Base-by-base conservation (phyloP, 108 stramenopile species). In the Skeletonema potamos region DNA sequence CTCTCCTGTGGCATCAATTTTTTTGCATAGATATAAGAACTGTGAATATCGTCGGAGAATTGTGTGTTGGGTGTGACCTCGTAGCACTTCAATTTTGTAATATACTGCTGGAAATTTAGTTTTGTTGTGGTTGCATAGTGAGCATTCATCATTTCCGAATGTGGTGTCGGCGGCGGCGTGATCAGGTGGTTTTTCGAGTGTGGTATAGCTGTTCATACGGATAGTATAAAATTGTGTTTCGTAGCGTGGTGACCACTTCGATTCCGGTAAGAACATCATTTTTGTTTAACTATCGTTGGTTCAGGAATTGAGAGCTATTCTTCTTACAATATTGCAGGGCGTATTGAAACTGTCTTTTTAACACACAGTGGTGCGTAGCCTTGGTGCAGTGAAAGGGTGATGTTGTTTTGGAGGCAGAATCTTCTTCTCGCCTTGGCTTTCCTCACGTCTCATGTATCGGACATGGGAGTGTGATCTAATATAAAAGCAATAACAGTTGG, bases 241-340 rank as follows among this genome's bases (percentile, higher is more conserved):
- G 63, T 77, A 77, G 13, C 76, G 62, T 3, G 62, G 33, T 10
- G 76, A 77, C 76, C 76, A 77, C 51, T 77, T 69, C 39, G 69
- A 68, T 58, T 61, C 41, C 18, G 76, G 68, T 48, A 77, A 63
- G 76, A 54, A 77, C 68, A 69, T 69, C 68, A 77, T 77, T 70
- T 64, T 32, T 18, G 7, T 15, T 39, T 11, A 13, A 13, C 13
- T 11, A 44, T 44, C 43, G 43, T 13, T 12, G 43, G 43, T 11
- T 13, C 43, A 44, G 43, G 43, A 13, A 13, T 44, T 44, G 43
- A 11, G 13, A 44, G 12, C 11, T 12, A 12, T 11, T 44, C 13
- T 11, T 44, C 12, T 11, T 44, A 13, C 12, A 44, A 13, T 11
- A 12, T n/a, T n/a, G 54, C 27, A 56, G 54, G n/a, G 54, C 54